Evolutionary conservation across 2,329 filamentous ascomycete genomes (phyloP).

Genomic region (Dothiorella sarmentorum): DNA sequence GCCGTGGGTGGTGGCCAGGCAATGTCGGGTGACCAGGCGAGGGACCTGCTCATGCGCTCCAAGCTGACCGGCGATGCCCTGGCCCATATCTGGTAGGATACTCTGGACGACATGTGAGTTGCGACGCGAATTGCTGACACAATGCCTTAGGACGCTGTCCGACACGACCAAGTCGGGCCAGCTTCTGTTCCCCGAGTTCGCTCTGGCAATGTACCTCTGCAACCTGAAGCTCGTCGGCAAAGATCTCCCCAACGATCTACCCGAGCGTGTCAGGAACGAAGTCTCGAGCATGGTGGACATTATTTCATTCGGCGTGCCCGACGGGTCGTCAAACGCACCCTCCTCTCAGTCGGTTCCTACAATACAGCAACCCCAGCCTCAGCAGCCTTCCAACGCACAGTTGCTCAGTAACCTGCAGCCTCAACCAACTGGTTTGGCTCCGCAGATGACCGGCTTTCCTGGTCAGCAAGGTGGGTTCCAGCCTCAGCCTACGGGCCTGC

Average conservation of each 20-base stretch:
- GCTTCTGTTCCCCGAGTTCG: constrained; percentile 95
- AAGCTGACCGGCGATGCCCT: constrained; percentile 82
- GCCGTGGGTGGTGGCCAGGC: constrained; percentile 81
- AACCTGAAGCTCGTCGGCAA: constrained; percentile 90
- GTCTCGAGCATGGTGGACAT: constrained; percentile 99
- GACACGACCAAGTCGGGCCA: constrained; percentile 97
- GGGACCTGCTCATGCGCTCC: constrained; percentile 83
- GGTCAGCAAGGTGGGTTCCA: constrained; percentile 41
- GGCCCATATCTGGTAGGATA: constrained; percentile 80
- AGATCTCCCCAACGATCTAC: constrained; percentile 67
- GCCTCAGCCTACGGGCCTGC: constrained; percentile 48
- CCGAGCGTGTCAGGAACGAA: constrained; percentile 88
- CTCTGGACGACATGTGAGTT: not conserved
- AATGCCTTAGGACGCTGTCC: constrained; percentile 67
- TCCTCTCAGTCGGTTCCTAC: constrained; percentile 46
- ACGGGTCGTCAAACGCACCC: constrained; percentile 51
- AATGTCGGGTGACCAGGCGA: constrained; percentile 87
- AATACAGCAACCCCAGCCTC: constrained; percentile 51
- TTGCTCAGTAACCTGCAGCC: constrained; percentile 56
- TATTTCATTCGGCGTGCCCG: constrained; percentile 87
- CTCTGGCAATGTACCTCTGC: constrained; percentile 96
- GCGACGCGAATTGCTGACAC: constrained; percentile 22
- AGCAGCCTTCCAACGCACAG: constrained; percentile 66
- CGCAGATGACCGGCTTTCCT: constrained; percentile 44
- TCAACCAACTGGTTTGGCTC: constrained; percentile 43